Base-by-base conservation (phyloP, 1,139 yeast genomes). In the Nakaseomyces kungkrabaensis region DNA sequence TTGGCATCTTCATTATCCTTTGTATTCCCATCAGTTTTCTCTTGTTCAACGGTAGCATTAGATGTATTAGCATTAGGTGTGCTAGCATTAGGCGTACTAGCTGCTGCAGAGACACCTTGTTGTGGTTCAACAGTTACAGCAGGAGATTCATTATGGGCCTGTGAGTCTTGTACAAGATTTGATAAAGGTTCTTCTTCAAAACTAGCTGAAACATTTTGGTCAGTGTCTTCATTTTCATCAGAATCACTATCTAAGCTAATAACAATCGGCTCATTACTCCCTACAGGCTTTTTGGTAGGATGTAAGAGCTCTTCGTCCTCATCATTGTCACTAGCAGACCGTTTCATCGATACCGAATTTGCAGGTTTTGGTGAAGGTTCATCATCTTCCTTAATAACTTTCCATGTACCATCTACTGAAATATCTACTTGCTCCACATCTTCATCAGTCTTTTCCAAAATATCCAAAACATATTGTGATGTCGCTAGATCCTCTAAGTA, bases 371-470 rank as follows among this genome's bases (percentile, higher is more conserved):
- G 41, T 22, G 37, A 13, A 2, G 22, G 36, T 27, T 31, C 33
- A 8, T 41, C 44, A 9, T 41, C 44, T 26, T 65, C 71, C 25
- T 67, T 68, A 11, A 58, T 56, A 10, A 68, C 57, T 1, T 69
- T 68, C 88, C 89, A 84, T 0, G 73, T 57, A 0, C 90, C 92
- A 60, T 82, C 81, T 1, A 69, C 65, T 26, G 75, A 72, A 24
- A 85, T 68, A 47, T 74, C 76, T 6, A 83, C 81, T 32, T 70
- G 71, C 43, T 82, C 87, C 4, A 74, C 73, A 22, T 73, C 77
- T 3, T 69, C 74, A 11, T 63, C 60, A 0, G 79, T 77, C 4
- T 61, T 56, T 1, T 68, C 58, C 17, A 84, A 58, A 42, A 84
- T 75, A 11, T 78, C 81, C 41, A 66, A 58, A 41, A 82, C 76